Conservation (phyloP, 2,329 filamentous ascomycete species). For the Hymenoscyphus scutula region DNA sequence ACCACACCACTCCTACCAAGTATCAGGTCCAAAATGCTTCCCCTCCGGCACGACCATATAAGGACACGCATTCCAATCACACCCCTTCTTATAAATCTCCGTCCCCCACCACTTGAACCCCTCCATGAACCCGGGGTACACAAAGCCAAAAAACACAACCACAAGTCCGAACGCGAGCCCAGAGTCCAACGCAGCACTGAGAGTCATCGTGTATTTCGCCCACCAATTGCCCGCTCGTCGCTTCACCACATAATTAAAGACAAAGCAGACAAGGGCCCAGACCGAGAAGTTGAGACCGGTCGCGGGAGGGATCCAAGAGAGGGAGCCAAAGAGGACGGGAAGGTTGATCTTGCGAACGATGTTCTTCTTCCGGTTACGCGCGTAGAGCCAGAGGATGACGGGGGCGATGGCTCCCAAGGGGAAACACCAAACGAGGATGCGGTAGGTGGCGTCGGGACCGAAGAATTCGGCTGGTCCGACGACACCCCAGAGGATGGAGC, state of each 20-base stretch:
- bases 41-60: conserved; percentile 64
- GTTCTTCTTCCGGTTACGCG: conserved; percentile 55
- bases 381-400: conserved; percentile 70
- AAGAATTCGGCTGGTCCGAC: conserved; percentile 83
- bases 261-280: conserved; percentile 80
- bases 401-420: conserved; percentile 73
- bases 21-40: conserved; percentile 62
- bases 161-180: conserved; percentile 80
- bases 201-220: conserved; percentile 88
- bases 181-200: conserved; percentile 79
- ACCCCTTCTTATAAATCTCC: conserved; percentile 78
- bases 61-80: conserved; percentile 79
- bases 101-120: conserved; percentile 86
- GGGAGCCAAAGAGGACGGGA: conserved; percentile 77
- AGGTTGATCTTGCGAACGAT: conserved; percentile 76
- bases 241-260: conserved; percentile 78
- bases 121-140: conserved; percentile 75
- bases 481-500: conserved; percentile 85
- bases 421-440: conserved; percentile 78
- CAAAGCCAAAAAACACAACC: conserved; percentile 79
- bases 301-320: conserved; percentile 84
- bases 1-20: conserved; percentile 45
- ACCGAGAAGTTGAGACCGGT: conserved; percentile 85
- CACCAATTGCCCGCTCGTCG: conserved; percentile 73
- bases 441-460: conserved; percentile 70